phyloP scores from a whole-genome alignment of 108 stramenopile genomes.

The Tribonema minus region DNA sequence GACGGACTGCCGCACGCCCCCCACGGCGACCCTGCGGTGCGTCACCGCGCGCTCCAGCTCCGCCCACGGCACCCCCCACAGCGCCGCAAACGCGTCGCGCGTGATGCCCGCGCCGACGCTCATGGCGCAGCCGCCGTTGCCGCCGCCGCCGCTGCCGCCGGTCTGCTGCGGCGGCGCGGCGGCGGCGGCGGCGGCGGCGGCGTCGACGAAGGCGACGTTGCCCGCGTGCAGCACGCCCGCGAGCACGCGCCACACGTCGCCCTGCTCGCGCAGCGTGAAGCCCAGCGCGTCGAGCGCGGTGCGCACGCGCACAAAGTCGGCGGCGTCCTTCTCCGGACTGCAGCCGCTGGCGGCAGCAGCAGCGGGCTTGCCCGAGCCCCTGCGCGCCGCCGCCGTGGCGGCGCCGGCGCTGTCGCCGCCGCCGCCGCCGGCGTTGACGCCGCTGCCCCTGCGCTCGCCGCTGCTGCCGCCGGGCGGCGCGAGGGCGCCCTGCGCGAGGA shows the following conservation, averaged over 20 bases:
- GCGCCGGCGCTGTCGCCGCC: no score
- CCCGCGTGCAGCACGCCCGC: constrained; percentile 50
- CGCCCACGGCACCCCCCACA: constrained; percentile 16
- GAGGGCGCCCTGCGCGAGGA: constrained; percentile 43
- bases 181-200: no score
- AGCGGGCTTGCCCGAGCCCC: no score
- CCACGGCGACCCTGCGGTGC: neutral
- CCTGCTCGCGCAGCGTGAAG: constrained; percentile 11
- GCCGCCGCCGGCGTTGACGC: no score
- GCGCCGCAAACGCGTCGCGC: constrained; percentile 4
- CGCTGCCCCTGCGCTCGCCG: no score
- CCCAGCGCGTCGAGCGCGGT: constrained; percentile 49
- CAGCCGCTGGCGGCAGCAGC: no score
- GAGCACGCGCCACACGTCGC: constrained; percentile 38
- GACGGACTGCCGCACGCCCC: constrained; percentile 9
- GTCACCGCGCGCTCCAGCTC: constrained; percentile 2
- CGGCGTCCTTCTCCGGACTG: constrained; percentile 63
- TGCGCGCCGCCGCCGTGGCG: no score
- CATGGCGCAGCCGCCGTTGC: neutral
- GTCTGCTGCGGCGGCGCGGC: no score
- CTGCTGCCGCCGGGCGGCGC: no score
- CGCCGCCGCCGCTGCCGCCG: neutral
- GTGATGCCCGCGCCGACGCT: neutral
- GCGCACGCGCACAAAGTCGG: constrained; percentile 73
- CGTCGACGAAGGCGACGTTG: no score